Percentiles rank a stretch among this genome's conserved stretches.
phyloP scores from a whole-genome alignment of 148 eudicot species.

The Cornus controversa region DNA sequence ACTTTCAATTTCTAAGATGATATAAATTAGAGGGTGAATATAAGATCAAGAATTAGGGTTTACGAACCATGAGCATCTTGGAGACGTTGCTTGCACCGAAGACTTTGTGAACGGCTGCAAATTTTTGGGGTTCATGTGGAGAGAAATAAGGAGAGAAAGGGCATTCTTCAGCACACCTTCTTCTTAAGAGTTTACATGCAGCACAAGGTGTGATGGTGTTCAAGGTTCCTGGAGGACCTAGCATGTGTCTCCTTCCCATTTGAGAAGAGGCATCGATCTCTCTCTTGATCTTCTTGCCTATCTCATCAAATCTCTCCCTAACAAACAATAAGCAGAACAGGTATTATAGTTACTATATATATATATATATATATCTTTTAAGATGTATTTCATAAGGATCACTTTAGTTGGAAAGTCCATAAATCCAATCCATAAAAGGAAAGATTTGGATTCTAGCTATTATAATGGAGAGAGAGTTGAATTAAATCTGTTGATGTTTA shows the following conservation, averaged over 20 bases:
- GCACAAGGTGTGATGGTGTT: constrained; percentile 87
- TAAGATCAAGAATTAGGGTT: neutral
- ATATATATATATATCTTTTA: neutral
- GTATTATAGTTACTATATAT: no score
- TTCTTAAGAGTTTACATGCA: constrained; percentile 80
- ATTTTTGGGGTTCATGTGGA: constrained; percentile 87
- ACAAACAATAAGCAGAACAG: neutral
- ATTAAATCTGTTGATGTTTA: constrained; percentile 9
- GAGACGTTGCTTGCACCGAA: constrained; percentile 94
- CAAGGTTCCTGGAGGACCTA: constrained; percentile 47
- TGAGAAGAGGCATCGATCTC: constrained; percentile 50
- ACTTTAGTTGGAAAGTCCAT: no score
- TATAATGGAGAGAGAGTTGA: neutral
- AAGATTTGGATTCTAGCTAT: neutral
- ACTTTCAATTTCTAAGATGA: neutral
- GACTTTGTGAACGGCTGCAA: constrained; percentile 87
- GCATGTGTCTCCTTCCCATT: constrained; percentile 57
- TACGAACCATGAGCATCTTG: constrained; percentile 86
- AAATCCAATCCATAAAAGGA: neutral
- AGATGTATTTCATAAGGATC: neutral
- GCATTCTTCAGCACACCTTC: constrained; percentile 89
- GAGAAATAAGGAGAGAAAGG: constrained; percentile 88
- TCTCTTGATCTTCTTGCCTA: constrained; percentile 72
- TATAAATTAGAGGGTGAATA: neutral
- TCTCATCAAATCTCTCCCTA: constrained; percentile 60